phyloP scores from a whole-genome alignment of 1,284 basidiomycete genomes.

The Microbotryum saponariae region DNA sequence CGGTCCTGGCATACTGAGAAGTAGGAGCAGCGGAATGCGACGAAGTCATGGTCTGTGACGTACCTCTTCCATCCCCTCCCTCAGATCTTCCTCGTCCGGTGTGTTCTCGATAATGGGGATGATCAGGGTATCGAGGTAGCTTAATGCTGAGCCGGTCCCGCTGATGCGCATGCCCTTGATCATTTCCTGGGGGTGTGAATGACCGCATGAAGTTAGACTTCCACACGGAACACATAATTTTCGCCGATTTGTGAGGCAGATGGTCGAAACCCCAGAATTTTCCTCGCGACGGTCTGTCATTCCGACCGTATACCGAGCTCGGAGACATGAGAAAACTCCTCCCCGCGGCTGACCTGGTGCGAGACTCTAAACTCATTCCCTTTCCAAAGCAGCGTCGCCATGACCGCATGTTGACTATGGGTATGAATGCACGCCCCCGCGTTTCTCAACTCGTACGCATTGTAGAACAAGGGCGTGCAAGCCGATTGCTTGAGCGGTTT shows the following conservation, averaged over 20 bases:
- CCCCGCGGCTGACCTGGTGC: constrained; percentile 49
- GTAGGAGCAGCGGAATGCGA: neutral
- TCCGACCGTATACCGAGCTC: no score
- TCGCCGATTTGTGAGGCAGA: no score
- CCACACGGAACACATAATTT: no score
- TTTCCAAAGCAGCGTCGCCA: constrained; percentile 68
- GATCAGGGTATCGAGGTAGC: constrained; percentile 74
- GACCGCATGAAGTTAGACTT: constrained; percentile 6
- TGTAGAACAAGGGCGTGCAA: constrained; percentile 77
- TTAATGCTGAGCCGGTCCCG: constrained; percentile 61
- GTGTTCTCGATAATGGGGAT: constrained; percentile 84
- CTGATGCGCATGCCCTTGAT: constrained; percentile 76
- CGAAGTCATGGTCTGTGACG: constrained; percentile 13
- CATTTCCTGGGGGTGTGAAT: constrained; percentile 50
- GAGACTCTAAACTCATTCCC: constrained; percentile 64
- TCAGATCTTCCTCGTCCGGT: constrained; percentile 74
- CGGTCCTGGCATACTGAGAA: neutral
- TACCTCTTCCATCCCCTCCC: constrained; percentile 66
- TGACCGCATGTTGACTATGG: constrained; percentile 64
- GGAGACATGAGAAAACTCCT: no score
- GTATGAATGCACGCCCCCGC: constrained; percentile 81
- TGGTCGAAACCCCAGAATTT: neutral
- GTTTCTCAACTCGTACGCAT: constrained; percentile 66
- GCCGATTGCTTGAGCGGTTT: constrained; percentile 42
- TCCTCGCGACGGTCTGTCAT: neutral